A percentile compares a stretch with the other conserved stretches of the same genome.
These are phyloP conservation scores for Hypoxylon rubiginosum DNA, from an alignment of 2,329 filamentous ascomycete species.

Conservation along the genomic window DNA sequence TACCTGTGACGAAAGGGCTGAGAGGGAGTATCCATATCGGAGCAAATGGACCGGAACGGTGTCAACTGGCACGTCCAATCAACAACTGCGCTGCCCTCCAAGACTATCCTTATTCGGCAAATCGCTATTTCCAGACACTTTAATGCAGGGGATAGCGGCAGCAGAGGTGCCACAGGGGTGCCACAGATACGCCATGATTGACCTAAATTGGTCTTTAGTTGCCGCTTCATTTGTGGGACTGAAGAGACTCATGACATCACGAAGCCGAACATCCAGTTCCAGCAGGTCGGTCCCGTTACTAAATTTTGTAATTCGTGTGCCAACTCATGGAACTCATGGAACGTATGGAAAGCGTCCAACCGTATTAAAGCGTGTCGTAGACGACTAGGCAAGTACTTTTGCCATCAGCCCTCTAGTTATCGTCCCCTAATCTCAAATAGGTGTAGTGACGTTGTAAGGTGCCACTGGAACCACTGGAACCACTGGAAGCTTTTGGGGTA, in stretches of 20 bases:
- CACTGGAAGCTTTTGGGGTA: neutral
- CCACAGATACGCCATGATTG: neutral
- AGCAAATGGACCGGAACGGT: slow-evolving; percentile 32
- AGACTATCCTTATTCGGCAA: slow-evolving; percentile 34
- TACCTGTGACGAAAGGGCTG: slow-evolving; percentile 37
- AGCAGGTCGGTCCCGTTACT: slow-evolving; percentile 15
- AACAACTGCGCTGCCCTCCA: neutral
- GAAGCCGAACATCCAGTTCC: slow-evolving; percentile 15
- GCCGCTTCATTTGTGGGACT: slow-evolving; percentile 3
- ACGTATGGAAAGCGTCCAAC: too few species aligned
- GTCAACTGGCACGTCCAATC: slow-evolving; percentile 21
- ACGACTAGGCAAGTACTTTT: neutral
- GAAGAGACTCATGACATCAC: slow-evolving; percentile 33
- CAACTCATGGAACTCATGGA: neutral
- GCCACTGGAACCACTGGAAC: neutral
- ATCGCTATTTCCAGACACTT: slow-evolving; percentile 12
- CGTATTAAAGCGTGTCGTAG: neutral
- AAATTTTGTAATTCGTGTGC: neutral
- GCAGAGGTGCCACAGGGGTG: slow-evolving; percentile 16
- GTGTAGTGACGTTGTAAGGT: neutral
- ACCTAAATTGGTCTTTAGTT: slow-evolving; percentile 7
- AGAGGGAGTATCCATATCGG: slow-evolving; percentile 22
- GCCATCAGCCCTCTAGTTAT: neutral
- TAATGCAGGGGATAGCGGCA: slow-evolving; percentile 29
- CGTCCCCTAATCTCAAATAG: neutral